Base-by-base conservation (phyloP, 2,329 filamentous ascomycete species). In the Stemphylium beticola region DNA sequence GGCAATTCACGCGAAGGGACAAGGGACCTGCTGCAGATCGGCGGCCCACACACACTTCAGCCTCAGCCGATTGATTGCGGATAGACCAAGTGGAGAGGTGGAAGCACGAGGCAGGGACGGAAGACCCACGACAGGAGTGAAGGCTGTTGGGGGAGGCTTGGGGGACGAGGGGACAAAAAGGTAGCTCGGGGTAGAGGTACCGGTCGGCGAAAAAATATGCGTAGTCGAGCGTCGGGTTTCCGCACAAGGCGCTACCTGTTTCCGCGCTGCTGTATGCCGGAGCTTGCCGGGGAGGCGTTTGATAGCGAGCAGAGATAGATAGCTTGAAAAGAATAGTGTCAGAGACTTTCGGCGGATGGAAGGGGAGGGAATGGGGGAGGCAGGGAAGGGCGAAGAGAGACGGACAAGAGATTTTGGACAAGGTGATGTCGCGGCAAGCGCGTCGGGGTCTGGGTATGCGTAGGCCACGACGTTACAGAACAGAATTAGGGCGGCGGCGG, bases 21-120 rank as follows among this genome's bases (percentile, higher is more conserved):
- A 64, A 73, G 71, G 71, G 66, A 66, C 61, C 39, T 65, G 56
- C 43, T 71, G 71, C 67, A 71, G 71, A 72, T 72, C 68, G 58
- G 65, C 40, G 69, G 65, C 68, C 70, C 70, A 72, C 66, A 57
- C 59, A 61, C 44, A 52, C 62, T 72, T 73, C 67, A 73, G 71
- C 68, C 69, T 74, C 71, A 71, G 62, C 65, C 69, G 71, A 69
- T 61, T 59, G 59, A 57, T 61, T 67, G 66, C 66, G 67, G 68
- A 68, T 60, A 60, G 63, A 53, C 66, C 69, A 72, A 71, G 67
- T 70, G 70, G 69, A 72, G 70, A 62, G 55, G 49, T 60, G 55
- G 54, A 53, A 66, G 67, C 68, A 67, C 67, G 63, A 70, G 67
- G 67, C 61, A 71, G 67, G 69, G 55, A 69, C 68, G 65, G 55